Base-by-base conservation (phyloP, 495 filamentous ascomycete genomes). In the Neurospora terricola region DNA sequence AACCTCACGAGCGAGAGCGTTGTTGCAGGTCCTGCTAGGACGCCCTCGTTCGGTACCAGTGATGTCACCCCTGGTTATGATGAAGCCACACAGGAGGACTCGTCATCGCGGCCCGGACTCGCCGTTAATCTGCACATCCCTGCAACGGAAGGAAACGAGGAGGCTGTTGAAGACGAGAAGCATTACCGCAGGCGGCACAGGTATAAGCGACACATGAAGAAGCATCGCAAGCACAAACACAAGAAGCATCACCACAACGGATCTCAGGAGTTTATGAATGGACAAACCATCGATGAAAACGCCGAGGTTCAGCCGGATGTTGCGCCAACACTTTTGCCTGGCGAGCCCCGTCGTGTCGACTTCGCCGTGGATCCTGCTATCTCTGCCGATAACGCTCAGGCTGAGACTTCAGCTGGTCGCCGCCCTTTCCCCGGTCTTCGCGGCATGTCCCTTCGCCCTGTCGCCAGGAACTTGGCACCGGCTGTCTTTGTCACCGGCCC, bases 1-100 rank as follows among this genome's bases (percentile, higher is more conserved):
- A 87, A 87, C 69, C 88, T 91, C 18, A 90, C 87, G 0, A 82
- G 78, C 23, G 81, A 83, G 3, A 76, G 69, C 12, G 27, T 72
- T 14, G 71, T 70, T 18, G 75, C 75, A 23, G 72, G 73, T 8
- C 77, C 74, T 16, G 81, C 81, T 66, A 77, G 80, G 16, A 80
- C 82, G 0, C 78, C 84, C 0, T 83, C 83, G 2, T 80, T 81
- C 37, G 81, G 79, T 54, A 81, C 82, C 7, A 78, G 75, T 27
- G 78, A 80, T 69, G 74, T 73, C 16, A 82, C 76, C 68, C 77
- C 82, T 23, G 66, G 54, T 23, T 36, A 75, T 7, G 82, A 83
- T 4, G 78, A 80, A n/a, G 72, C 73, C 0, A 76, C 75, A 30
- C 77, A 78, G 11, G 81, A 82, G 23, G 79, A 83, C 34, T 77